phyloP scores from a whole-genome alignment of 345 rosid genomes.

The Cardiospermum halicacabum region DNA sequence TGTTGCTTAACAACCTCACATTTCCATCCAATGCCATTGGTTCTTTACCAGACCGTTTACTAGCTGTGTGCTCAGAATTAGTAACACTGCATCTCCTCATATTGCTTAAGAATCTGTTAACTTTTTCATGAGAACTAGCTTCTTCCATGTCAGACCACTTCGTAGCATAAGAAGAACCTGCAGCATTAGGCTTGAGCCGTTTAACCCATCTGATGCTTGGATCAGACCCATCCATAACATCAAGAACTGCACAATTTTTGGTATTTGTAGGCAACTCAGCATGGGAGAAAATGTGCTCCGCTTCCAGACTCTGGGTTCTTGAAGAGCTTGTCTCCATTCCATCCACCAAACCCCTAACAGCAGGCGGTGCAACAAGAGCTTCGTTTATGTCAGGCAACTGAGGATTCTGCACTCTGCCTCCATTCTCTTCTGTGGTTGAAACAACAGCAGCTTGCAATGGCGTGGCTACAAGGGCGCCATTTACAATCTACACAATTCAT shows the following conservation, averaged over 20 bases:
- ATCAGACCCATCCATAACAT: constrained; percentile 28
- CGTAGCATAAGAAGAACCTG: constrained; percentile 38
- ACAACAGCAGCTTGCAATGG: constrained; percentile 16
- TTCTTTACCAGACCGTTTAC: constrained; percentile 27
- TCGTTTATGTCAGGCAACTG: constrained; percentile 49
- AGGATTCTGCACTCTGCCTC: constrained; percentile 14
- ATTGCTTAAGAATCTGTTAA: constrained; percentile 28
- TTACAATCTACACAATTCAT: constrained; percentile 26
- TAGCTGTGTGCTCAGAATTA: constrained; percentile 27
- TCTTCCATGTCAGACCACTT: constrained; percentile 39
- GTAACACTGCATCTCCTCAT: constrained; percentile 26
- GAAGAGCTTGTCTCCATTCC: constrained; percentile 57
- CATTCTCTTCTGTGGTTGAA: constrained; percentile 25
- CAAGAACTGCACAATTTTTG: constrained; percentile 30
- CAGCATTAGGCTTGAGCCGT: constrained; percentile 52
- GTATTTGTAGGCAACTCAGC: constrained; percentile 31
- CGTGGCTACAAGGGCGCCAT: constrained; percentile 12
- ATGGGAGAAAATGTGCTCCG: constrained; percentile 35
- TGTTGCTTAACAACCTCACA: constrained; percentile 19
- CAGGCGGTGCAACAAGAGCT: constrained; percentile 37
- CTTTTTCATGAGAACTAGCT: constrained; percentile 36
- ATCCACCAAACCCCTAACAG: constrained; percentile 25
- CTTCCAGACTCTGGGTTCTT: constrained; percentile 70
- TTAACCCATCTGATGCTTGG: constrained; percentile 72
- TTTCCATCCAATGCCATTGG: constrained; percentile 13